phyloP scores from a whole-genome alignment of 495 filamentous ascomycete genomes.

The Podospora anserina region DNA sequence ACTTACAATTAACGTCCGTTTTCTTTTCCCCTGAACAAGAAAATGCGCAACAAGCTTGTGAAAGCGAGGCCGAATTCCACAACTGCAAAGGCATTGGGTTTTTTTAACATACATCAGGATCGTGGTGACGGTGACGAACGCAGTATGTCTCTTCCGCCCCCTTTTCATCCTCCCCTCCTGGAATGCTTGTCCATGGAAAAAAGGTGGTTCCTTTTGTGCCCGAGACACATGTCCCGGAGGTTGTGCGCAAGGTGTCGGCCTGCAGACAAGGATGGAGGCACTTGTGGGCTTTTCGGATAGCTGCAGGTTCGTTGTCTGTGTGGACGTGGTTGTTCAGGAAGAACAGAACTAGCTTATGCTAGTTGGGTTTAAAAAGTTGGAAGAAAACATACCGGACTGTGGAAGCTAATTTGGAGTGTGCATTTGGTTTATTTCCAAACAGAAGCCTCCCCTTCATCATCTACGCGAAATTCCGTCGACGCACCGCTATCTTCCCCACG shows the following conservation, averaged over 20 bases:
- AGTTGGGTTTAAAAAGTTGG: background rate
- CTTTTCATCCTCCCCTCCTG: background rate
- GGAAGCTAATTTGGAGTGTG: background rate
- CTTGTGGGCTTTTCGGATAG: background rate
- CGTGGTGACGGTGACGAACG: conserved; percentile 22
- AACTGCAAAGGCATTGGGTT: conserved; percentile 23
- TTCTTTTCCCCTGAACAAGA: conserved; percentile 12
- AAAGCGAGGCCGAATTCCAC: conserved; percentile 35
- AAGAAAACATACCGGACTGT: background rate
- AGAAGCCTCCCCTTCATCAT: background rate
- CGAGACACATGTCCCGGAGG: background rate
- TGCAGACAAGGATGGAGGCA: conserved; percentile 3
- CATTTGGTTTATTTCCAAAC: background rate
- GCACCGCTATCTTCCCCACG: background rate
- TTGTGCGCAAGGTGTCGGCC: background rate
- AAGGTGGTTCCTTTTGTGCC: background rate
- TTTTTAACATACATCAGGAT: conserved; percentile 31
- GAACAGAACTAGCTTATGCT: background rate
- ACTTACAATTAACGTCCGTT: background rate
- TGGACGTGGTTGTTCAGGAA: background rate
- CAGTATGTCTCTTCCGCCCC: conserved; percentile 31
- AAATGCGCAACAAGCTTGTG: conserved; percentile 42
- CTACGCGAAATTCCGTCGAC: background rate
- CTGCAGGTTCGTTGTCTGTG: background rate
- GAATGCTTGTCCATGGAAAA: background rate